phyloP scores from a whole-genome alignment of 768 basidiomycete species.

The Xerocomellus dryophilus region DNA sequence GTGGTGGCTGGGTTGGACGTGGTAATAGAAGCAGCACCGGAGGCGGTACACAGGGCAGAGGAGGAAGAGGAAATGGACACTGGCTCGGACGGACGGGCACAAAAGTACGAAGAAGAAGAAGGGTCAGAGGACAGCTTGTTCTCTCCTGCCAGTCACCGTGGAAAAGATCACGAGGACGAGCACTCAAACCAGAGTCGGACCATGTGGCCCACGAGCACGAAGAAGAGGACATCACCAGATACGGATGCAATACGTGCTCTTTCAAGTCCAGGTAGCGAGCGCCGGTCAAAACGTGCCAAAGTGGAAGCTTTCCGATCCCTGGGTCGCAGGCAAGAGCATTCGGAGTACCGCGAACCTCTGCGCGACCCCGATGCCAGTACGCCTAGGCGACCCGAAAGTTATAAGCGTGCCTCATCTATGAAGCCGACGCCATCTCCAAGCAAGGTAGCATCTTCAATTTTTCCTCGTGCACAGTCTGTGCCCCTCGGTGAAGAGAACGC shows the following conservation, averaged over 20 bases:
- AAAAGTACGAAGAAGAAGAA: slow-evolving; percentile 9
- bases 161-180: background rate
- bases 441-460: slow-evolving; percentile 10
- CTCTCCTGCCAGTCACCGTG: slow-evolving; percentile 2
- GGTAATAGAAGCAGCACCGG: background rate
- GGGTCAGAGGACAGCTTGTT: slow-evolving; percentile 42
- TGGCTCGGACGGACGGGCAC: background rate
- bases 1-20: background rate
- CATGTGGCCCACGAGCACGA: slow-evolving; percentile 11
- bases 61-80: background rate
- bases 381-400: background rate
- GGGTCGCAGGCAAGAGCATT: slow-evolving; percentile 10
- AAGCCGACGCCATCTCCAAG: slow-evolving; percentile 19
- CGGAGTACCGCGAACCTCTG: slow-evolving; percentile 21
- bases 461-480: slow-evolving; percentile 31
- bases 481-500: slow-evolving; percentile 19
- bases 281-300: slow-evolving; percentile 27
- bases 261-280: slow-evolving; percentile 16
- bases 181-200: background rate
- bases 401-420: slow-evolving; percentile 23
- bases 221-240: slow-evolving; percentile 33
- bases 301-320: slow-evolving; percentile 17
- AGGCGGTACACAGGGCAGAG: background rate
- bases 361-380: slow-evolving; percentile 15
- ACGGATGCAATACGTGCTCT: slow-evolving; percentile 8